Evolutionary conservation across 495 filamentous ascomycete genomes (phyloP).

Genomic region (Hamigera avellanea): DNA sequence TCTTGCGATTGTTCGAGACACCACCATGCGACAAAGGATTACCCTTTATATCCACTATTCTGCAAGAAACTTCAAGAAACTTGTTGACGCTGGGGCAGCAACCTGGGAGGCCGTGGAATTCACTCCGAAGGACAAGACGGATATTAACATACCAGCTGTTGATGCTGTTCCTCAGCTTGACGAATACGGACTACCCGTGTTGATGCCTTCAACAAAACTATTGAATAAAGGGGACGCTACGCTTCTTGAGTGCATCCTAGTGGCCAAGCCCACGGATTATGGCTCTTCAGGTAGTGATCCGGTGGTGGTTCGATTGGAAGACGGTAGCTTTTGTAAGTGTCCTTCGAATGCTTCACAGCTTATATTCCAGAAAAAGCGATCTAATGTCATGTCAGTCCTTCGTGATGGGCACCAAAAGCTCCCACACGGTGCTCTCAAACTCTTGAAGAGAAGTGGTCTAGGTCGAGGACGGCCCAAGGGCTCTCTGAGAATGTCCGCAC

Average conservation of each 20-base stretch:
- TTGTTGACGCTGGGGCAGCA: slow-evolving; percentile 43
- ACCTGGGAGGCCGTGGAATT: slow-evolving; percentile 48
- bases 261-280: slow-evolving; percentile 20
- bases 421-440: too few relatives aligned
- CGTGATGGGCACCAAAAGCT: not conserved
- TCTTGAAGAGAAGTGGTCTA: not conserved
- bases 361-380: too few relatives aligned
- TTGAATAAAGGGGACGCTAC: slow-evolving; percentile 33
- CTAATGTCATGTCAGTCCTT: not conserved
- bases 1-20: slow-evolving; percentile 52
- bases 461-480: not conserved
- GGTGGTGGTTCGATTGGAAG: slow-evolving; percentile 9
- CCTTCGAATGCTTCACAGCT: not conserved
- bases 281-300: slow-evolving; percentile 22
- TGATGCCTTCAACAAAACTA: slow-evolving; percentile 15
- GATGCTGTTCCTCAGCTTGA: slow-evolving; percentile 33
- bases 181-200: slow-evolving; percentile 38
- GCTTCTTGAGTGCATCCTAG: slow-evolving; percentile 30
- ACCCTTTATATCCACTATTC: slow-evolving; percentile 51
- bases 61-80: slow-evolving; percentile 39
- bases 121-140: slow-evolving; percentile 25
- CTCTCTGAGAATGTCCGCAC: too few relatives aligned
- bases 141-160: slow-evolving; percentile 19
- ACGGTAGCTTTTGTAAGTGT: slow-evolving; percentile 24
- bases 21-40: slow-evolving; percentile 35